A percentile compares a stretch with the other conserved stretches of the same genome.
Evolutionary conservation across 2,329 filamentous ascomycete species (phyloP).

Genomic region (Microcera coccophila): DNA sequence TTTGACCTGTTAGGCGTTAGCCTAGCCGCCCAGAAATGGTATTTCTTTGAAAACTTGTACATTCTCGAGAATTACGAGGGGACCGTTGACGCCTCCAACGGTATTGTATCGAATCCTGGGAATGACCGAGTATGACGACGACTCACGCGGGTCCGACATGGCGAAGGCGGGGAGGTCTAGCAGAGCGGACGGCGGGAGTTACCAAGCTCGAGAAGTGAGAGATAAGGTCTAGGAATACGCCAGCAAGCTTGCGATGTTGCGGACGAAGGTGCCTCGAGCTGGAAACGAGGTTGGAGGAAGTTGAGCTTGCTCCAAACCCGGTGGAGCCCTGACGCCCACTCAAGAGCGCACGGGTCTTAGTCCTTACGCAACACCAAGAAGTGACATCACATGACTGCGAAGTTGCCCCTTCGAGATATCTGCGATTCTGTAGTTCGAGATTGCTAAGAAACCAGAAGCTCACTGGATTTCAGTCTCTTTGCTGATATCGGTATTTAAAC

Average conservation of each 20-base stretch:
- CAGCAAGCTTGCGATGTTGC: slow-evolving; percentile 24
- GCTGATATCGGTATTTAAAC: background rate
- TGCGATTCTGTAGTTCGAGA: background rate
- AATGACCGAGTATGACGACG: slow-evolving; percentile 57
- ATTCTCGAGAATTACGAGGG: slow-evolving; percentile 95
- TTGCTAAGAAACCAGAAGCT: too few relatives aligned
- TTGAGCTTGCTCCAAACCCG: slow-evolving; percentile 38
- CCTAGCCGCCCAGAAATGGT: background rate
- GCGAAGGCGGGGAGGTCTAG: slow-evolving; percentile 23
- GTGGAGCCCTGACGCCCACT: slow-evolving; percentile 33
- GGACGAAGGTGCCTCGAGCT: slow-evolving; percentile 23
- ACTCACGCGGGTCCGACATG: slow-evolving; percentile 56
- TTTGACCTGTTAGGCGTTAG: slow-evolving; percentile 93
- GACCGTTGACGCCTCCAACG: slow-evolving; percentile 95
- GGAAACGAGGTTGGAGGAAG: slow-evolving; percentile 37
- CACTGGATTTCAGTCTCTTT: slow-evolving; percentile 1
- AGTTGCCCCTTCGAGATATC: too few relatives aligned
- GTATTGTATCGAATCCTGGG: slow-evolving; percentile 89
- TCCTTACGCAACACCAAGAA: slow-evolving; percentile 10
- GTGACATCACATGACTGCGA: slow-evolving; percentile 41
- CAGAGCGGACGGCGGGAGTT: slow-evolving; percentile 1
- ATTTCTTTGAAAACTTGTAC: too few relatives aligned
- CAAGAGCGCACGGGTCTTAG: slow-evolving; percentile 23
- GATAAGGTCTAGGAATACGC: slow-evolving; percentile 11
- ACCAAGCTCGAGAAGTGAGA: slow-evolving; percentile 11